Conservation (phyloP, 805 yeast species). For the Saccharomycopsis lassenensis region DNA sequence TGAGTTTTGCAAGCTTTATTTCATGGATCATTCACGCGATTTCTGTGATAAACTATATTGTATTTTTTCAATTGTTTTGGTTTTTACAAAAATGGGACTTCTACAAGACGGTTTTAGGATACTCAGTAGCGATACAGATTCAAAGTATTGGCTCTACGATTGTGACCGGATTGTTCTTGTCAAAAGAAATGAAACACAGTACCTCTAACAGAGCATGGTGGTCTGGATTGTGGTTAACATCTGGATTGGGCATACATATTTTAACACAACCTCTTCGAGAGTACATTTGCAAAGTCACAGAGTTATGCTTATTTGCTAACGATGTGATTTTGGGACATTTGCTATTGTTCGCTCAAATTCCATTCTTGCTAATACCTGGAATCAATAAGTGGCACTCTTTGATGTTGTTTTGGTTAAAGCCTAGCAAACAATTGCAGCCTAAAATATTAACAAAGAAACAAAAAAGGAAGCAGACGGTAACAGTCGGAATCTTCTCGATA, state of each 20-base stretch:
- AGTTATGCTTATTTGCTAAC: slow-evolving; percentile 43
- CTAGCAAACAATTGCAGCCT: slow-evolving; percentile 37
- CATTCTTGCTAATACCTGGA: slow-evolving; percentile 44
- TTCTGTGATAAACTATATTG: slow-evolving; percentile 36
- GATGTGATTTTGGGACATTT: slow-evolving; percentile 46
- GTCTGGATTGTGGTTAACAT: slow-evolving; percentile 55
- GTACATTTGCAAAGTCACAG: slow-evolving; percentile 43
- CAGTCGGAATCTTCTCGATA: slow-evolving; percentile 27
- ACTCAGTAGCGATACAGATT: slow-evolving; percentile 33
- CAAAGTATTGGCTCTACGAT: slow-evolving; percentile 43
- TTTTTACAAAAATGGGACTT: slow-evolving; percentile 47
- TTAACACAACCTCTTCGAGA: slow-evolving; percentile 50
- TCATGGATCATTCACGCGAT: slow-evolving; percentile 40
- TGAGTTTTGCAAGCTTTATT: slow-evolving; percentile 36
- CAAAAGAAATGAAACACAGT: slow-evolving; percentile 46
- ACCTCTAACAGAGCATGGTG: slow-evolving; percentile 55
- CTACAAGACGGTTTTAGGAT: slow-evolving; percentile 43
- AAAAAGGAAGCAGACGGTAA: slow-evolving; percentile 28
- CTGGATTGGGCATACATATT: slow-evolving; percentile 44
- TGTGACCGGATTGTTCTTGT: slow-evolving; percentile 33
- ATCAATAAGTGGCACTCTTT: slow-evolving; percentile 48
- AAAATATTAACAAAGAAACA: slow-evolving; percentile 34
- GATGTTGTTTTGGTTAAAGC: slow-evolving; percentile 50
- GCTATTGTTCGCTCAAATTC: slow-evolving; percentile 40
- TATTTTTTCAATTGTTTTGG: slow-evolving; percentile 44